These are phyloP conservation scores for Escovopsis sp. DNA, from an alignment of 2,329 filamentous ascomycete genomes.

Conservation along the genomic window DNA sequence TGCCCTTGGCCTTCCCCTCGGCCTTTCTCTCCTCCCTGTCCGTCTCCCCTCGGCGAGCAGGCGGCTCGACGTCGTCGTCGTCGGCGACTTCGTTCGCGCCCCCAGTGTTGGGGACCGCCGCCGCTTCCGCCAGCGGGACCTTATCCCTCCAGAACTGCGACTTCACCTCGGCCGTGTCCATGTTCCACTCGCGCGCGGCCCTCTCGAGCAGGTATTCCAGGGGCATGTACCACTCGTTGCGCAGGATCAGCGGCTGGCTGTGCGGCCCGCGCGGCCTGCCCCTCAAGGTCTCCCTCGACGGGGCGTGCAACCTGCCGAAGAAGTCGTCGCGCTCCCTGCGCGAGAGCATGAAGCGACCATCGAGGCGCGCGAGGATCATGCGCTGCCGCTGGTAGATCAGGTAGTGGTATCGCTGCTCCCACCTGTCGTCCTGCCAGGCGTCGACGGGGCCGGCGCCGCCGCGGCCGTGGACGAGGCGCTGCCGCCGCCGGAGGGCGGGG, in stretches of 20 bases:
- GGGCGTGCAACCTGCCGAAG: slow-evolving; percentile 3
- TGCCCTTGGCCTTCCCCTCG: too few relatives aligned
- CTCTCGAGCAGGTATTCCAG: slow-evolving; percentile 6
- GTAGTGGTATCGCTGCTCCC: slow-evolving; percentile 10
- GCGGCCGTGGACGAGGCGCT: too few relatives aligned
- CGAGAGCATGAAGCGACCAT: neutral
- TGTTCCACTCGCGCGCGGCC: slow-evolving; percentile 1
- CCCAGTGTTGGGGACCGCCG: too few relatives aligned
- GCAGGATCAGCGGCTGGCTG: slow-evolving; percentile 3
- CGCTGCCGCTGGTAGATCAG: slow-evolving; percentile 10
- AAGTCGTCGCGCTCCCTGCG: slow-evolving; percentile 3
- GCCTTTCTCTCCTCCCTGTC: too few relatives aligned
- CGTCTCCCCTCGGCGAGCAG: too few relatives aligned
- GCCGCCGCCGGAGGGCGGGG: slow-evolving; percentile 5
- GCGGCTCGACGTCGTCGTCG: too few relatives aligned
- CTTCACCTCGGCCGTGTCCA: slow-evolving; percentile 2
- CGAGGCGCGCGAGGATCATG: slow-evolving; percentile 4
- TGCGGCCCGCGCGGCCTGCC: neutral
- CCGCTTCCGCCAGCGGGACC: too few relatives aligned
- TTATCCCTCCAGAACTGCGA: slow-evolving; percentile 3
- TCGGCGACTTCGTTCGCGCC: too few relatives aligned
- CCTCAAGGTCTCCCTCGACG: slow-evolving; percentile 1
- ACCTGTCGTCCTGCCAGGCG: slow-evolving; percentile 9
- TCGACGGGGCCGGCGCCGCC: neutral
- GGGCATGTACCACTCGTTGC: slow-evolving; percentile 5